Base-by-base conservation (phyloP, 2,329 filamentous ascomycete genomes). In the Fusarium nygamai region DNA sequence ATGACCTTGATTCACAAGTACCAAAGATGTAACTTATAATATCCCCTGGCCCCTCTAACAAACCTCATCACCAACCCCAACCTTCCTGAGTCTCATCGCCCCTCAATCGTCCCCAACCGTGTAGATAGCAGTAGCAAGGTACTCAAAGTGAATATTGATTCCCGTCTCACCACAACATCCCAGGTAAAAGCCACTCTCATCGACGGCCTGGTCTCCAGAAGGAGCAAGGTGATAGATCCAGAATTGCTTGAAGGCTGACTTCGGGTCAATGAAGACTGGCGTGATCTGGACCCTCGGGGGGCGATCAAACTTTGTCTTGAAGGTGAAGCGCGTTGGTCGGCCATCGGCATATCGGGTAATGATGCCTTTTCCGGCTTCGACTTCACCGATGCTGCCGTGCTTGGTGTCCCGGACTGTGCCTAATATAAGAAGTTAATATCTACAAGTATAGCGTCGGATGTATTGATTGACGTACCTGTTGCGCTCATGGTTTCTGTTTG, bases 341-440 rank as follows among this genome's bases (percentile, higher is more conserved):
- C 61, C 61, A 57, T 63, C 44, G 14, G 50, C 24, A 6, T 39
- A 58, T 63, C 61, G 22, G 22, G 61, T 63, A 22, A 63, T 38
- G 8, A 11, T 0, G 14, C 58, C 58, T 9, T 61, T 51, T 5
- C 58, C 58, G 22, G 58, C 58, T 27, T 61, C 58, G 1, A 51
- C 43, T 1, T 61, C 58, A 20, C 58, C 34, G 16, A 31, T 39
- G 16, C 24, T 29, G 2, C 58, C 44, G 29, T 61, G 58, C 27
- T 61, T 29, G 17, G n/a, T 31, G 19, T 31, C 33, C 1, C 47
- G 16, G 16, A 61, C 14, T 61, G n/a, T 22, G 1, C 58, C 58
- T 61, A 16, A 3, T 27, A 0, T 3, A 2, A 14, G 4, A 6
- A 1, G n/a, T 53, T 11, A 36, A 17, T 20, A 53, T 33, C 7